A percentile compares a stretch with the other conserved stretches of the same genome.
Evolutionary conservation across 495 filamentous ascomycete species (phyloP).

Genomic region (Opeltia flavorubescens): DNA sequence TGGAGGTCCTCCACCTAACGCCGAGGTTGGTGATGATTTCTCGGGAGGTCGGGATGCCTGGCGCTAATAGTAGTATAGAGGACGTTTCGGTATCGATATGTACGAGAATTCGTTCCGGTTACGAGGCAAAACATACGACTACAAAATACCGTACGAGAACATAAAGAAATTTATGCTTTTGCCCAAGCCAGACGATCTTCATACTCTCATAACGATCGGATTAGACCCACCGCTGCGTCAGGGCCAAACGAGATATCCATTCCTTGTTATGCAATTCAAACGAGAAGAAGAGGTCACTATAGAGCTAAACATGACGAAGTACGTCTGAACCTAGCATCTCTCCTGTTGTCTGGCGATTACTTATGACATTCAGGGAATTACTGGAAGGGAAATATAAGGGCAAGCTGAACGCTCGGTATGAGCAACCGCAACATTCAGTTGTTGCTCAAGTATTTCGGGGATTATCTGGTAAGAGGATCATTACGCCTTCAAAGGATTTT

Average conservation of each 20-base stretch:
- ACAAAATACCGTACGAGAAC: slow-evolving; percentile 95
- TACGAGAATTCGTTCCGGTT: slow-evolving; percentile 96
- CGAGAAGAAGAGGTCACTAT: slow-evolving; percentile 93
- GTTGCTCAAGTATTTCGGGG: slow-evolving; percentile 91
- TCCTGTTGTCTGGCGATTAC: not conserved
- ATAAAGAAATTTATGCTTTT: slow-evolving; percentile 99
- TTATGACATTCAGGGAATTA: slow-evolving; percentile 31
- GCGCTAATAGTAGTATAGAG: slow-evolving; percentile 44
- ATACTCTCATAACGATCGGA: slow-evolving; percentile 87
- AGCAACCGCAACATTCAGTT: slow-evolving; percentile 79
- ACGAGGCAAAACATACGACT: slow-evolving; percentile 98
- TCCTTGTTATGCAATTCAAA: slow-evolving; percentile 99
- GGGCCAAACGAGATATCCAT: slow-evolving; percentile 95
- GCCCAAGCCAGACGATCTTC: slow-evolving; percentile 92
- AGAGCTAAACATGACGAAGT: slow-evolving; percentile 94
- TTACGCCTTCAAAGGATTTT: slow-evolving; percentile 87
- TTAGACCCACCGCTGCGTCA: slow-evolving; percentile 93
- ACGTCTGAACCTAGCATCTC: slow-evolving; percentile 21
- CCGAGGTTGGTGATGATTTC: slow-evolving; percentile 49
- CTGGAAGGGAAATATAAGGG: slow-evolving; percentile 77
- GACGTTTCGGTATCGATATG: slow-evolving; percentile 99
- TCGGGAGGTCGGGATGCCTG: too few species aligned
- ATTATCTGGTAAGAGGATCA: slow-evolving; percentile 84
- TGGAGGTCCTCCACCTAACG: slow-evolving; percentile 93
- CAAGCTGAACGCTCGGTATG: slow-evolving; percentile 76